Evolutionary conservation across 768 basidiomycete species (phyloP).

Genomic region (Leccinum truebloodii): DNA sequence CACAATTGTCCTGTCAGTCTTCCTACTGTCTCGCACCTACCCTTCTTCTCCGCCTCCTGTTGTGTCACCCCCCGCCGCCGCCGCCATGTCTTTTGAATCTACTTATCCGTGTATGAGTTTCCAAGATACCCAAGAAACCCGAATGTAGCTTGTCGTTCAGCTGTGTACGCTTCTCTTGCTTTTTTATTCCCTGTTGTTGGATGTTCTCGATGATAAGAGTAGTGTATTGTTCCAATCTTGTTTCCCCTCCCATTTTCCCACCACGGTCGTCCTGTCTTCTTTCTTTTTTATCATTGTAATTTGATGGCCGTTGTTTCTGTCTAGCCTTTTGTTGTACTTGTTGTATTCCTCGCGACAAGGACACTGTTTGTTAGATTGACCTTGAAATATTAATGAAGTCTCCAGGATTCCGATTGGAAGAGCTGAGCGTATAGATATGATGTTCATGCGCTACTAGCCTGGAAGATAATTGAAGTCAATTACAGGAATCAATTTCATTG

Average conservation of each 20-base stretch:
- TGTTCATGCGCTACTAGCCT: too few species aligned
- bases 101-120: constrained; percentile 8
- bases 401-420: neutral
- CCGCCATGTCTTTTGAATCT: neutral
- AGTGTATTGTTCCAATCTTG: constrained; percentile 7
- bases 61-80: neutral
- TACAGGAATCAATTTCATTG: too few species aligned
- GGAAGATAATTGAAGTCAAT: too few species aligned
- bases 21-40: neutral
- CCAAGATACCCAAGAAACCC: constrained; percentile 13
- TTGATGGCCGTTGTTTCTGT: constrained; percentile 7
- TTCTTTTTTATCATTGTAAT: neutral
- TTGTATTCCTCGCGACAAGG: neutral
- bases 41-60: neutral
- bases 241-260: neutral
- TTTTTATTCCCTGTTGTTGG: constrained; percentile 15
- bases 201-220: constrained; percentile 2
- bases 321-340: constrained; percentile 9
- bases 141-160: constrained; percentile 23
- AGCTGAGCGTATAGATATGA: too few species aligned
- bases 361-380: neutral
- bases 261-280: constrained; percentile 6
- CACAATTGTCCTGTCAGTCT: neutral
- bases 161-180: constrained; percentile 17
- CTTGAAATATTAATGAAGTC: neutral